Evolutionary conservation across 2,329 filamentous ascomycete species (phyloP).

Genomic region (Aspergillus pseudoglaucus): DNA sequence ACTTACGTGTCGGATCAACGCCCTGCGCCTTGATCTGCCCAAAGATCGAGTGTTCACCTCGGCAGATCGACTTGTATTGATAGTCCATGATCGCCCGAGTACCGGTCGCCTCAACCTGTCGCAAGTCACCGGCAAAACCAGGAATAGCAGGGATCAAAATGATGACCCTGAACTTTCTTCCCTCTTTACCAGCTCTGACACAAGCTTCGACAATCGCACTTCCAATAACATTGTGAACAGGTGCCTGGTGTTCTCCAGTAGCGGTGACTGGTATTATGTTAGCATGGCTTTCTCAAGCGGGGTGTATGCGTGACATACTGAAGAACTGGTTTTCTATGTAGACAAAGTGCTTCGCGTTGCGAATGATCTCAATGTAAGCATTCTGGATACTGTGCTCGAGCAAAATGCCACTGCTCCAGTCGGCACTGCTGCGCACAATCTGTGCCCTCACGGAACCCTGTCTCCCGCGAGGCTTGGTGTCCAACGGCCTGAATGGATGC

Average conservation of each 20-base stretch:
- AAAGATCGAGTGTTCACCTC: slow-evolving; percentile 86
- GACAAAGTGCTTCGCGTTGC: slow-evolving; percentile 81
- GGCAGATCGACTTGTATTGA: slow-evolving; percentile 91
- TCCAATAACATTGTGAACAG: slow-evolving; percentile 83
- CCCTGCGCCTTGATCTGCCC: slow-evolving; percentile 67
- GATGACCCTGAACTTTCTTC: slow-evolving; percentile 83
- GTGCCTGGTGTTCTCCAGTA: slow-evolving; percentile 78
- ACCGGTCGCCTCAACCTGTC: slow-evolving; percentile 73
- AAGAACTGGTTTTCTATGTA: slow-evolving; percentile 99
- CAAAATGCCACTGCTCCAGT: slow-evolving; percentile 90
- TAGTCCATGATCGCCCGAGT: slow-evolving; percentile 97
- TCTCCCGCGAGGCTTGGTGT: slow-evolving; percentile 55
- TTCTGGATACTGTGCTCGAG: slow-evolving; percentile 79
- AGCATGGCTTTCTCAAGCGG: slow-evolving; percentile 8
- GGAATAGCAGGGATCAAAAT: slow-evolving; percentile 86
- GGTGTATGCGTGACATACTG: slow-evolving; percentile 44
- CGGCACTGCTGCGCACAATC: slow-evolving; percentile 78
- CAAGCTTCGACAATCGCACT: slow-evolving; percentile 85
- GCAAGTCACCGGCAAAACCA: slow-evolving; percentile 86
- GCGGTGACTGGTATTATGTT: slow-evolving; percentile 56
- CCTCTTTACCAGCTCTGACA: slow-evolving; percentile 71
- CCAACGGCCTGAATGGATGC: slow-evolving; percentile 68
- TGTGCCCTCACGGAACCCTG: slow-evolving; percentile 76
- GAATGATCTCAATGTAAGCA: slow-evolving; percentile 77
- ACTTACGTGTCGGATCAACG: slow-evolving; percentile 58